Evolutionary conservation across 345 rosid species (phyloP).

Genomic region (Camelina sativa): DNA sequence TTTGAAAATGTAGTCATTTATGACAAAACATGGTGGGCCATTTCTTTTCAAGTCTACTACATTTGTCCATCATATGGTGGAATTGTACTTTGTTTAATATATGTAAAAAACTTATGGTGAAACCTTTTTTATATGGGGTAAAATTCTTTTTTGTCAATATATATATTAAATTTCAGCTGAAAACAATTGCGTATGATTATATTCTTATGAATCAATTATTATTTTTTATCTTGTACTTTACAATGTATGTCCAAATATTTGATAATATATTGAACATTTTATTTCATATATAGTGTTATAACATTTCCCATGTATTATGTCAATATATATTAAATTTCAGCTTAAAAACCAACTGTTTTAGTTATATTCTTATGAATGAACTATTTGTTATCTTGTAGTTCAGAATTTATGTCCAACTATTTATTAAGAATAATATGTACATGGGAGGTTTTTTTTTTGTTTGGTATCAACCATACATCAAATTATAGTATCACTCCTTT

Average conservation of each 20-base stretch:
- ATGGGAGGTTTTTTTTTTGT: too few species aligned
- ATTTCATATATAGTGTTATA: not conserved
- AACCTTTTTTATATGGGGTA: not conserved
- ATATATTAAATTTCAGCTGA: conserved; percentile 4
- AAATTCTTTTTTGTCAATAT: conserved; percentile 1
- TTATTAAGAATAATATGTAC: not conserved
- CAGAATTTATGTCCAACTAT: not conserved
- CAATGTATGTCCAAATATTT: not conserved
- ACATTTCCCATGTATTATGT: not conserved
- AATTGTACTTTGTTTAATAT: conserved; percentile 27
- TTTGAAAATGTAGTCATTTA: conserved; percentile 39
- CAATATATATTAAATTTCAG: not conserved
- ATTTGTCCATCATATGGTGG: conserved; percentile 28
- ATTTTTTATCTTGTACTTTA: not conserved
- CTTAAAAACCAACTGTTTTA: not conserved
- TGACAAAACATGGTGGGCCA: conserved; percentile 42
- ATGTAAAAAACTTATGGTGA: not conserved
- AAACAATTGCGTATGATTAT: not conserved
- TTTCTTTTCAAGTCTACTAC: conserved; percentile 37
- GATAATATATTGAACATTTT: not conserved
- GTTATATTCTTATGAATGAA: not conserved
- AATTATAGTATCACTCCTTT: too few species aligned
- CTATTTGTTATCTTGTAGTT: not conserved
- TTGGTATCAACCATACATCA: too few species aligned
- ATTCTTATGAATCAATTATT: not conserved